Evolutionary conservation across 2,329 filamentous ascomycete genomes (phyloP), one percentile per base, ranked within the genome.

Genomic region (Pleurostoma richardsiae): DNA sequence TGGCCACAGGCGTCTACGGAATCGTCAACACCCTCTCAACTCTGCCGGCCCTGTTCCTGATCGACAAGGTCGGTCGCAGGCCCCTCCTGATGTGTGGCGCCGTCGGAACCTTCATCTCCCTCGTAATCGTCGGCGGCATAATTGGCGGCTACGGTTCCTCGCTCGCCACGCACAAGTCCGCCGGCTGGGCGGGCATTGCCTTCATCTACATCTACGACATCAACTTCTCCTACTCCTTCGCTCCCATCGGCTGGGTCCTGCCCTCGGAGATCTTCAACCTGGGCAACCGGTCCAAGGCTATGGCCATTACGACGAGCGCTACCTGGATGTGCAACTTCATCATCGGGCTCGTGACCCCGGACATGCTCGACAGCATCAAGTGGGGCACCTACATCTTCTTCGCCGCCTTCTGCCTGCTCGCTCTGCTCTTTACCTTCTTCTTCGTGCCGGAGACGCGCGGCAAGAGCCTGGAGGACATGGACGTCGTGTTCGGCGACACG

Each of bases 261-360:
- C 73, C 77, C 4, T 69, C 75, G 5, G 77, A 82, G 54, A 72
- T 82, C 31, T 82, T 75, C 68, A 75, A 76, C 2, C 59, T 80
- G 3, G 71, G 69, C 6, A 75, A 73, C 39, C 69, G 76, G 36
- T 69, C 77, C 10, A 77, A 79, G 53, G 78, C 74, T 29, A 76
- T 87, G 48, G 69, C 76, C 1, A 63, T 81, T 4, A 76, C 73
- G n/a, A 75, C 72, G 1, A 76, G 70, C 51, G 72, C 69, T 2
- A 80, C 76, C 47, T 83, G 79, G 71, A 61, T 79, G 28, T 79
- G 74, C 58, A 82, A 83, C 57, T 83, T 83, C 33, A 71, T 60
- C 40, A 56, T 60, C 49, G 75, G 77, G 11, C 66, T 79, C n/a
- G 74, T 79, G n/a, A 79, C 75, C 0, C 79, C 77, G 0, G 73